A percentile compares a stretch with the other conserved stretches of the same genome.
These are phyloP conservation scores for Monosporascus cannonballus DNA, from an alignment of 2,329 filamentous ascomycete genomes.

Conservation along the genomic window DNA sequence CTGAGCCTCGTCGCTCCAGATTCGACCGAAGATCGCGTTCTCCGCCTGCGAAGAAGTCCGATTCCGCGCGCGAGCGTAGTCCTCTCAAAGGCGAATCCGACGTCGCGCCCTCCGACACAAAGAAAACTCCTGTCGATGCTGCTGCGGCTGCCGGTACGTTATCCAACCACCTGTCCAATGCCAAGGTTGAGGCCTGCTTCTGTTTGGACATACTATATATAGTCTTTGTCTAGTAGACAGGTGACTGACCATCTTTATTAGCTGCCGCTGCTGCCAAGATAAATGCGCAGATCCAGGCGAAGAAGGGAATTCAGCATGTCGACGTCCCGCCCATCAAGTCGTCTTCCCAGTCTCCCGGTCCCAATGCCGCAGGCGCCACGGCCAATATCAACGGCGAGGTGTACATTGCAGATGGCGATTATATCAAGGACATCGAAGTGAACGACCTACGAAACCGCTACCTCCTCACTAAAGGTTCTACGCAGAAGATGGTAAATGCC, in stretches of 20 bases:
- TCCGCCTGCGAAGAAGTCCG: constrained; percentile 60
- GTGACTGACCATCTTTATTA: constrained; percentile 30
- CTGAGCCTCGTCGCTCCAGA: constrained; percentile 70
- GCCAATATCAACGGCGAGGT: constrained; percentile 75
- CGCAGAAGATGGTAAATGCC: constrained; percentile 98
- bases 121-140: constrained; percentile 55
- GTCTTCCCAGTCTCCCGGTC: constrained; percentile 37
- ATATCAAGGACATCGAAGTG: constrained; percentile 98
- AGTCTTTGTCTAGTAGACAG: not conserved
- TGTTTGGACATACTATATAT: constrained; percentile 1
- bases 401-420: constrained; percentile 94
- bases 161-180: constrained; percentile 1
- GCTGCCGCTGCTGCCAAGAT: constrained; percentile 86
- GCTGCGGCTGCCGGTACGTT: constrained; percentile 69
- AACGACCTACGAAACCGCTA: constrained; percentile 97
- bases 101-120: constrained; percentile 27
- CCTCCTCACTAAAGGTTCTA: constrained; percentile 91
- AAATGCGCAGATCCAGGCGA: constrained; percentile 76
- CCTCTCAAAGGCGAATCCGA: constrained; percentile 51
- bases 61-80: constrained; percentile 73
- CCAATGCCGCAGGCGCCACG: constrained; percentile 28
- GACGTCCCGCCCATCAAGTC: constrained; percentile 78
- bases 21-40: constrained; percentile 92
- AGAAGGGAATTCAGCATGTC: constrained; percentile 84
- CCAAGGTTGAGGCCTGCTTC: constrained; percentile 8